Conservation (phyloP, 2,329 filamentous ascomycete genomes). For the Epicoccum nigrum region DNA sequence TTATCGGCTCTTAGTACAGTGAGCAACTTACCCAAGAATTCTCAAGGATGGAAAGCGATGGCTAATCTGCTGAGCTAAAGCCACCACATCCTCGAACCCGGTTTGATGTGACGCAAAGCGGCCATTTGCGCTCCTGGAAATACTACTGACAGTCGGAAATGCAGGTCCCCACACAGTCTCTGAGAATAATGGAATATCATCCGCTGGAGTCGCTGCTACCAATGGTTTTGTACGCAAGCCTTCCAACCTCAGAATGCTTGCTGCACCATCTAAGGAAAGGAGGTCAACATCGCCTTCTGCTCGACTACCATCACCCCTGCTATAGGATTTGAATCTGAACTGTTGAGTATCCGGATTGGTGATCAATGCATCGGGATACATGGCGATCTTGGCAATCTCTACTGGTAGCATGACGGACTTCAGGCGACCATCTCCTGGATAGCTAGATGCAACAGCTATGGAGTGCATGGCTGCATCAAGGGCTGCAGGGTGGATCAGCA, state of each 20-base stretch:
- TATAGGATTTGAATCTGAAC: background rate
- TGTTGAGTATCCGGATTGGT: background rate
- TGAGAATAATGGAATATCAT: constrained; percentile 17
- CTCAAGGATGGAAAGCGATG: constrained; percentile 8
- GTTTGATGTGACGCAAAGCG: too few relatives aligned
- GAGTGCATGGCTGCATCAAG: constrained; percentile 44
- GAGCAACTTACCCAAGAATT: background rate
- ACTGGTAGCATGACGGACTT: constrained; percentile 19
- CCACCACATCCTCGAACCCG: too few relatives aligned
- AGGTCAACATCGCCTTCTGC: background rate
- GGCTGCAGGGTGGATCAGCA: constrained; percentile 32
- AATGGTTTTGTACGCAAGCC: constrained; percentile 12
- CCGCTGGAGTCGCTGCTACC: background rate
- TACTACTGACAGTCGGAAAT: background rate
- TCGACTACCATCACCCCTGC: background rate
- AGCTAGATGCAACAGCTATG: constrained; percentile 35
- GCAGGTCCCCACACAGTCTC: constrained; percentile 15
- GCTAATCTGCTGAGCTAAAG: background rate
- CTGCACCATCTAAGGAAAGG: background rate
- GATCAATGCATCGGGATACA: constrained; percentile 9
- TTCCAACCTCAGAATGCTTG: constrained; percentile 8
- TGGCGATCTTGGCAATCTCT: background rate
- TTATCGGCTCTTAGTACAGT: too few relatives aligned
- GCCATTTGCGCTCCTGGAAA: too few relatives aligned
- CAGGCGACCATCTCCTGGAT: constrained; percentile 35